These are phyloP conservation scores for Metschnikowia lachancei DNA, from an alignment of 805 yeast genomes.

Conservation along the genomic window DNA sequence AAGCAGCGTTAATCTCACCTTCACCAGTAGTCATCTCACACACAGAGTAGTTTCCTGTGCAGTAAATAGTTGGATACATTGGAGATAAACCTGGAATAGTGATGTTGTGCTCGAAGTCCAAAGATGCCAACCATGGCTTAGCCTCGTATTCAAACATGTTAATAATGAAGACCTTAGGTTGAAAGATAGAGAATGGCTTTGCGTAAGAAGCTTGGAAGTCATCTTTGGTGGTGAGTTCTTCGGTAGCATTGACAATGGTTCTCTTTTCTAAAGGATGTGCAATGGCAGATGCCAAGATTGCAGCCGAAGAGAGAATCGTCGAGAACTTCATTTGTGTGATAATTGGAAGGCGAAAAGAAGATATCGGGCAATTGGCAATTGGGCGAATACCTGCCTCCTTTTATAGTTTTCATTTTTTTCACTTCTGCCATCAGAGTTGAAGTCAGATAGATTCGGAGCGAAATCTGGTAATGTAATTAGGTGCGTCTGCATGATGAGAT, in stretches of 20 bases:
- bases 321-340: slow-evolving; percentile 20
- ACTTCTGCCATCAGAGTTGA: neutral
- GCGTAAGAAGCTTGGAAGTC: slow-evolving; percentile 26
- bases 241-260: slow-evolving; percentile 15
- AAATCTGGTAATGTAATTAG: slow-evolving; percentile 4
- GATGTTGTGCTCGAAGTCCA: slow-evolving; percentile 51
- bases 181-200: slow-evolving; percentile 35
- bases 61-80: slow-evolving; percentile 53
- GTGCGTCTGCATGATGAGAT: slow-evolving; percentile 9
- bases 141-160: slow-evolving; percentile 55
- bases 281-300: slow-evolving; percentile 14
- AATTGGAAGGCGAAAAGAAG: neutral
- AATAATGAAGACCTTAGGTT: slow-evolving; percentile 55
- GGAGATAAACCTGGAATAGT: slow-evolving; percentile 68
- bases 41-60: slow-evolving; percentile 49
- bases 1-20: slow-evolving; percentile 66
- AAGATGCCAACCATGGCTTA: slow-evolving; percentile 49
- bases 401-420: neutral
- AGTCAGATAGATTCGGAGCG: neutral
- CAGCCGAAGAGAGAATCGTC: slow-evolving; percentile 15
- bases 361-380: neutral
- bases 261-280: slow-evolving; percentile 21
- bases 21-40: slow-evolving; percentile 70
- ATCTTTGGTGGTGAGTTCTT: slow-evolving; percentile 15
- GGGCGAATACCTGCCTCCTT: neutral